Evolutionary conservation across 2,329 filamentous ascomycete species (phyloP).

Genomic region (Ilyonectria sp.): DNA sequence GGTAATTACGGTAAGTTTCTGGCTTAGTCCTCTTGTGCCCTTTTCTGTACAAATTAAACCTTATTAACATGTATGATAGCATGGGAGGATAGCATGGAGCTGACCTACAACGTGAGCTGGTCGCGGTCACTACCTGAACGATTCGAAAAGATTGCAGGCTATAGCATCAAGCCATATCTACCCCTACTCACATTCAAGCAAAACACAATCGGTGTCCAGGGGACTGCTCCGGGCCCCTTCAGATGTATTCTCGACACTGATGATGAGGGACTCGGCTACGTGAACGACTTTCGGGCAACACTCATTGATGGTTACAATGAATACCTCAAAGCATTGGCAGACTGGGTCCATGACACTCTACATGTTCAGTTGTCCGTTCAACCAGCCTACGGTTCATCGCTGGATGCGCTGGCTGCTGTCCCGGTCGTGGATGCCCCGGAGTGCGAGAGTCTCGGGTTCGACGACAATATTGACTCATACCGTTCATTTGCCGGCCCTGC

Average conservation of each 20-base stretch:
- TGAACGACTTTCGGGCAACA: conserved; percentile 4
- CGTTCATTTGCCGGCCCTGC: conserved; percentile 12
- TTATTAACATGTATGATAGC: neutral
- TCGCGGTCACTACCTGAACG: neutral
- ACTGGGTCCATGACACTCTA: neutral
- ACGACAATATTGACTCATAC: conserved; percentile 13
- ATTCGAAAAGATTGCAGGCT: neutral
- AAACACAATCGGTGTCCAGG: conserved; percentile 2
- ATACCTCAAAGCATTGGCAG: conserved; percentile 1
- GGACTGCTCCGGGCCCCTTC: neutral
- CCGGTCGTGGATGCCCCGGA: conserved; percentile 6
- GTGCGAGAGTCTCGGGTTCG: conserved; percentile 1
- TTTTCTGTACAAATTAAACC: neutral
- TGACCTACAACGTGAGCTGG: conserved; percentile 2
- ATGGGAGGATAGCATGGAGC: conserved; percentile 19
- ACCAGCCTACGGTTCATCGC: conserved; percentile 1
- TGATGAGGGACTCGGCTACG: neutral
- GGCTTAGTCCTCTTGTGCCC: neutral
- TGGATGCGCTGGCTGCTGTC: neutral
- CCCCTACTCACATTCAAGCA: conserved; percentile 3
- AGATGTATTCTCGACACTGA: neutral
- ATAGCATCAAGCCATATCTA: neutral
- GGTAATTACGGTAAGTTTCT: conserved; percentile 19
- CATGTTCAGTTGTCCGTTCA: neutral
- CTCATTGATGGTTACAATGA: conserved; percentile 5